Conservation (phyloP, 176 grass and related monocot species). For the Hordeum marinum region DNA sequence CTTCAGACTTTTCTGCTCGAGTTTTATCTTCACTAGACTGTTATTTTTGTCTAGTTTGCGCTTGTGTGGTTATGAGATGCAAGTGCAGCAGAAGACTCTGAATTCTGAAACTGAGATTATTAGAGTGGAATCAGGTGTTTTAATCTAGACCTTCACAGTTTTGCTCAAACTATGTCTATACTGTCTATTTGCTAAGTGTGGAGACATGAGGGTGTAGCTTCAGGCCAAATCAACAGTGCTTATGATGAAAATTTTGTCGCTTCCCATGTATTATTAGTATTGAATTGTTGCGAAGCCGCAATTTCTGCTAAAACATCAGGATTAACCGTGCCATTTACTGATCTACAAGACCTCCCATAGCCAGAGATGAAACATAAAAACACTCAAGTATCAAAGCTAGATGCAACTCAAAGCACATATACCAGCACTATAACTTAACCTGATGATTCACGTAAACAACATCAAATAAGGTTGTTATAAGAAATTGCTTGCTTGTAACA, state of each 20-base stretch:
- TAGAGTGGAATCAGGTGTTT: not conserved
- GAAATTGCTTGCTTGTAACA: not conserved
- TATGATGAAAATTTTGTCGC: not conserved
- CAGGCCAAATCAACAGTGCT: not conserved
- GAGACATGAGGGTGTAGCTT: not conserved
- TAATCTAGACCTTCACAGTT: not conserved
- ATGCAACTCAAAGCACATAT: not conserved
- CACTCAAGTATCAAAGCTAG: not conserved
- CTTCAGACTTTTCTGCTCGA: not conserved
- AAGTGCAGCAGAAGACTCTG: not conserved
- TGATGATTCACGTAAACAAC: not conserved
- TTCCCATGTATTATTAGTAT: not conserved
- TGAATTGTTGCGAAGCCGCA: not conserved
- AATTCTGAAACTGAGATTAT: not conserved
- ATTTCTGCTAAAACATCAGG: not conserved
- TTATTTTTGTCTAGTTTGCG: not conserved
- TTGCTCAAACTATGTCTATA: not conserved
- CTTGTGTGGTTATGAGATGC: not conserved
- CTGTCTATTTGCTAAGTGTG: not conserved
- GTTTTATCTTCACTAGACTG: not conserved
- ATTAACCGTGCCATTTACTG: constrained; percentile 1
- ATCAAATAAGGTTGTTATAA: not conserved
- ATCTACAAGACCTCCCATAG: not conserved
- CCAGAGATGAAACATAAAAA: not conserved
- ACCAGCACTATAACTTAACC: not conserved